Conservation (phyloP, 2,329 filamentous ascomycete genomes). For the Mariannaea sp. region DNA sequence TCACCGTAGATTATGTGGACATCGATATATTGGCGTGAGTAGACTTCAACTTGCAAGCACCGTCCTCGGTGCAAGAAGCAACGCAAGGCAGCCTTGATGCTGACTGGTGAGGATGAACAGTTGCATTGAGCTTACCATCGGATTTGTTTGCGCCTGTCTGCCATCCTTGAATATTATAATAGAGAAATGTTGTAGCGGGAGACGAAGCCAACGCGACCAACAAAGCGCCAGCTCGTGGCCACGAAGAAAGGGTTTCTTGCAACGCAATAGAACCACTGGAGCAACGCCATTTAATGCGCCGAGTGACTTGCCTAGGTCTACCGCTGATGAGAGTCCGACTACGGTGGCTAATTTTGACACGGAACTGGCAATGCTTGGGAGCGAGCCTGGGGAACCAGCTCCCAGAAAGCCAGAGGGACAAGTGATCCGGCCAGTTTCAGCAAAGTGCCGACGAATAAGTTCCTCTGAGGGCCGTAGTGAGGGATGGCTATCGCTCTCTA, state of each 20-base stretch:
- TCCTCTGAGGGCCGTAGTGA: slow-evolving; percentile 24
- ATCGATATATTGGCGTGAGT: slow-evolving; percentile 30
- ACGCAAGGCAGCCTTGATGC: too few relatives aligned
- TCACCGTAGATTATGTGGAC: slow-evolving; percentile 26
- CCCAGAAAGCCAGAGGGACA: neutral
- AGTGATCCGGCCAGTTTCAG: neutral
- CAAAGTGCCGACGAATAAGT: slow-evolving; percentile 15
- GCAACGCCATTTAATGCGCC: neutral
- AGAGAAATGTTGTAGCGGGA: neutral
- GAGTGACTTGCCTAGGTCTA: neutral
- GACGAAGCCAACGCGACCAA: neutral
- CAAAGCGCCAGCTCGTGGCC: neutral
- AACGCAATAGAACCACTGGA: neutral
- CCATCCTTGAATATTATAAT: slow-evolving; percentile 22
- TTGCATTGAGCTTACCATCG: slow-evolving; percentile 27
- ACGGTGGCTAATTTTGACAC: slow-evolving; percentile 20
- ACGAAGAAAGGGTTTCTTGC: neutral
- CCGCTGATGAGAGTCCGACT: neutral
- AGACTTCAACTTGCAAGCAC: too few relatives aligned
- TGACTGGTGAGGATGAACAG: slow-evolving; percentile 6
- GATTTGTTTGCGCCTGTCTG: slow-evolving; percentile 32
- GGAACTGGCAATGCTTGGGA: slow-evolving; percentile 31
- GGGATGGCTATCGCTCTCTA: slow-evolving; percentile 23
- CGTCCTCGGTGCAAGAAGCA: too few relatives aligned
- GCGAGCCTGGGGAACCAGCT: slow-evolving; percentile 17